phyloP scores from a whole-genome alignment of 2,329 filamentous ascomycete species.

The Sclerotinia trifoliorum region DNA sequence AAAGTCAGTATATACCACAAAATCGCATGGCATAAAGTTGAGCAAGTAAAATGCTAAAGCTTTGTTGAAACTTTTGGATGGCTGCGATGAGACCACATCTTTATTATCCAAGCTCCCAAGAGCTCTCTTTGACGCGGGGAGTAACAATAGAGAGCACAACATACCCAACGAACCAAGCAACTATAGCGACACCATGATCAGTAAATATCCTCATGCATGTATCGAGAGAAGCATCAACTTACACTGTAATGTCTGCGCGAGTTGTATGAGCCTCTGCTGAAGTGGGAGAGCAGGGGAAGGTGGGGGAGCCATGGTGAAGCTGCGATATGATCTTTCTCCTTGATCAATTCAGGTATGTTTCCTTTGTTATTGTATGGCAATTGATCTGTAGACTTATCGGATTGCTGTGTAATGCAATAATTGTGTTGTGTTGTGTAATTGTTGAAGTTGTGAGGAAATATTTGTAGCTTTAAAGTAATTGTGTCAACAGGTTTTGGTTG shows the following conservation, averaged over 20 bases:
- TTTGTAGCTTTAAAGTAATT: constrained; percentile 4
- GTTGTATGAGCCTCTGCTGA: constrained; percentile 61
- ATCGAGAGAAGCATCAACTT: constrained; percentile 46
- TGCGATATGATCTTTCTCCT: neutral
- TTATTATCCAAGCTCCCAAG: constrained; percentile 23
- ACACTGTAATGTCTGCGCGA: constrained; percentile 93
- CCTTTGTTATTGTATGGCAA: neutral
- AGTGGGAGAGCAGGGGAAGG: constrained; percentile 39
- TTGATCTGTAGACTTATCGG: neutral
- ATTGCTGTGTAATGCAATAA: neutral
- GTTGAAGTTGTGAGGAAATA: neutral
- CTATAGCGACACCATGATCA: constrained; percentile 43
- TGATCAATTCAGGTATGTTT: neutral
- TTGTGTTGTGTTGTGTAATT: neutral
- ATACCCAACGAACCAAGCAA: constrained; percentile 81
- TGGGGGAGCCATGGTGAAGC: constrained; percentile 38
- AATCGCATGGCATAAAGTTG: constrained; percentile 17
- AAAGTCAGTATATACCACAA: neutral
- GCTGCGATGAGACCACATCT: constrained; percentile 11
- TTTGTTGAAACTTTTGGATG: neutral
- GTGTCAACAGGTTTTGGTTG: neutral
- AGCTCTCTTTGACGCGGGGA: constrained; percentile 19
- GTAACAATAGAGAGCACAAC: constrained; percentile 42
- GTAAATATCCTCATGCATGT: constrained; percentile 25
- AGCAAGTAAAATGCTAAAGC: constrained; percentile 26